Evolutionary conservation across 2,329 filamentous ascomycete species (phyloP).

Genomic region (Meredithiella fracta): DNA sequence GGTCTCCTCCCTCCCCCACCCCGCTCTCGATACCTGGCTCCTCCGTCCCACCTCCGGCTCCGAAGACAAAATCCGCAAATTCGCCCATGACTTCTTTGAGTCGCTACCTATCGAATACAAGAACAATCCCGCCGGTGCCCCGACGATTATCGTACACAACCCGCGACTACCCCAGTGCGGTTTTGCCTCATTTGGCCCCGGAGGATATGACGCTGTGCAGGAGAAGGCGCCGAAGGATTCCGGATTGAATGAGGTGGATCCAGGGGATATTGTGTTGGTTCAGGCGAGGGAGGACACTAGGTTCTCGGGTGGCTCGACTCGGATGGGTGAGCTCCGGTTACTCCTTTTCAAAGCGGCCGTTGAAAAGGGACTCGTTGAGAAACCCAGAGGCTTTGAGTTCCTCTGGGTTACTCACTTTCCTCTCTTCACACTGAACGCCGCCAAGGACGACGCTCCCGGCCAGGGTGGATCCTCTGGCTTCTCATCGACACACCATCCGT

Average conservation of each 20-base stretch:
- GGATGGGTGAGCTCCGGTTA: slow-evolving; percentile 55
- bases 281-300: slow-evolving; percentile 56
- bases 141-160: slow-evolving; percentile 64
- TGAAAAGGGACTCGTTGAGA: slow-evolving; percentile 38
- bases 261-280: slow-evolving; percentile 66
- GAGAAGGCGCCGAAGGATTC: slow-evolving; percentile 17
- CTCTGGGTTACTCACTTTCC: slow-evolving; percentile 86
- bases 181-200: slow-evolving; percentile 52
- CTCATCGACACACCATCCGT: slow-evolving; percentile 83
- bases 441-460: slow-evolving; percentile 42
- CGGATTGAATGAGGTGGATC: slow-evolving; percentile 28
- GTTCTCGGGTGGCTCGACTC: slow-evolving; percentile 54
- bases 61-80: slow-evolving; percentile 37
- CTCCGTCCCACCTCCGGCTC: slow-evolving; percentile 39
- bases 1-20: slow-evolving; percentile 55
- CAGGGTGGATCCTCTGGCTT: slow-evolving; percentile 72
- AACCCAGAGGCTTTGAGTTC: slow-evolving; percentile 42
- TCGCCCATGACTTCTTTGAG: slow-evolving; percentile 57
- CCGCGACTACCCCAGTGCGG: slow-evolving; percentile 57
- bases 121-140: slow-evolving; percentile 58
- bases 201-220: slow-evolving; percentile 20
- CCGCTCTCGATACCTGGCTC: slow-evolving; percentile 60
- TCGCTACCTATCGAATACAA: slow-evolving; percentile 40
- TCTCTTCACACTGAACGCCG: slow-evolving; percentile 56
- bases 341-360: slow-evolving; percentile 55